A percentile compares a stretch with the other conserved stretches of the same genome.
Conservation (phyloP, 2,329 filamentous ascomycete species). For the Colletotrichum sp. region DNA sequence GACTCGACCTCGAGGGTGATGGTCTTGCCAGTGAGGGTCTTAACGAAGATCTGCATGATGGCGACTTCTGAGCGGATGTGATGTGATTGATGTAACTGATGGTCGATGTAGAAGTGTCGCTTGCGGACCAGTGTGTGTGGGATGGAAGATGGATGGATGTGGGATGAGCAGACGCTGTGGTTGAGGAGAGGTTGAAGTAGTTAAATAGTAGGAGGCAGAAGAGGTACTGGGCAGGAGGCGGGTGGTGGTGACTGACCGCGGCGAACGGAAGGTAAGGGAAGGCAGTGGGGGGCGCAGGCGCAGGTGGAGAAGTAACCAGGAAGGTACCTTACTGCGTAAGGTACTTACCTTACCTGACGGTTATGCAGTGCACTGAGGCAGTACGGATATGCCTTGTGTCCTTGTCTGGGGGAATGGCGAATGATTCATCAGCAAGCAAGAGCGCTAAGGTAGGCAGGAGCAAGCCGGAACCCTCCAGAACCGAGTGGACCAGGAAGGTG, state of each 20-base stretch:
- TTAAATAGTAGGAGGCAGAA: constrained; percentile 4
- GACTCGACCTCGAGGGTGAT: constrained; percentile 83
- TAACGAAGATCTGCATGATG: constrained; percentile 97
- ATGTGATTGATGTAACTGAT: constrained; percentile 17
- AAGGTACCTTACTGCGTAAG: neutral
- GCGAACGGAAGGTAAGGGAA: constrained; percentile 17
- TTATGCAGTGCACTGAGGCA: neutral
- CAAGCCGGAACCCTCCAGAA: constrained; percentile 43
- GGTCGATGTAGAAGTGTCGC: neutral
- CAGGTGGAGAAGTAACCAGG: constrained; percentile 29
- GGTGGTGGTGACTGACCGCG: constrained; percentile 13
- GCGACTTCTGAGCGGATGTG: constrained; percentile 30
- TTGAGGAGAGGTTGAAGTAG: constrained; percentile 1
- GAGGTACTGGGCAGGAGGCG: constrained; percentile 3
- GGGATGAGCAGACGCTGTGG: neutral
- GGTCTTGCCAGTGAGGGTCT: constrained; percentile 93
- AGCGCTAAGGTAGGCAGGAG: constrained; percentile 15
- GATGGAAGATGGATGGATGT: constrained; percentile 11
- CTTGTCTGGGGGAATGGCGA: constrained; percentile 24
- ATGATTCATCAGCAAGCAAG: constrained; percentile 40
- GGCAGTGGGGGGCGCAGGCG: constrained; percentile 9
- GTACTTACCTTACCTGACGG: neutral
- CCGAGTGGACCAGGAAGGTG: constrained; percentile 6
- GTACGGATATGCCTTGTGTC: constrained; percentile 1
- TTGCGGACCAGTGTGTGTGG: neutral